A percentile compares a stretch with the other conserved stretches of the same genome.
Evolutionary conservation across 1,284 basidiomycete genomes (phyloP).

Genomic region (Laetiporus sulphureus): DNA sequence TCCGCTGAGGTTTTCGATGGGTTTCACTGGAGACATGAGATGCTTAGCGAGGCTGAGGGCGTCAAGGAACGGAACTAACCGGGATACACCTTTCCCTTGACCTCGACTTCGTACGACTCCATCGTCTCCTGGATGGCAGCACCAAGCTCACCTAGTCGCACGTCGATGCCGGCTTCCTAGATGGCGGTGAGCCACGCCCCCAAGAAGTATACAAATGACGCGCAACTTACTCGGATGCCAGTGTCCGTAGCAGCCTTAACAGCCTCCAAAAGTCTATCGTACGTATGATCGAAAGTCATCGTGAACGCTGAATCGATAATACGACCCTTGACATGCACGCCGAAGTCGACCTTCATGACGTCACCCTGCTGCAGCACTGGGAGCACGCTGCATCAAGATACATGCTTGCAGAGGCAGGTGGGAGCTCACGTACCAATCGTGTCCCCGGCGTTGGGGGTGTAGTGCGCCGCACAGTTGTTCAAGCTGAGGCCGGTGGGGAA

Average conservation of each 20-base stretch:
- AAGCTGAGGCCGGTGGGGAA: conserved; percentile 96
- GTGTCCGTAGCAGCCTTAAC: conserved; percentile 93
- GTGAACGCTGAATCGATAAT: conserved; percentile 98
- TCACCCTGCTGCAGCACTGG: conserved; percentile 79
- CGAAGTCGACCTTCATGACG: conserved; percentile 96
- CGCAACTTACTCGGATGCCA: conserved; percentile 62
- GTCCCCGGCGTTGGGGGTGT: conserved; percentile 94
- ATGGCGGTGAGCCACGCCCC: background rate
- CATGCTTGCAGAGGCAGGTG: background rate
- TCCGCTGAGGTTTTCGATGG: conserved; percentile 87
- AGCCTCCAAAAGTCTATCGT: conserved; percentile 85
- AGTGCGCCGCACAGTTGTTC: conserved; percentile 96
- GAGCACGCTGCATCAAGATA: conserved; percentile 1
- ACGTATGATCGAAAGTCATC: conserved; percentile 83
- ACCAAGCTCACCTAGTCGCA: conserved; percentile 88
- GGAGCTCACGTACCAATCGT: conserved; percentile 50
- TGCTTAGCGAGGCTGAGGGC: conserved; percentile 4
- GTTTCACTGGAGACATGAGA: conserved; percentile 60
- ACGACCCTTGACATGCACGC: conserved; percentile 92
- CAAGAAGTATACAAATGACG: background rate
- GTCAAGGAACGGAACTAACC: conserved; percentile 44
- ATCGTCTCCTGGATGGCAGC: conserved; percentile 96
- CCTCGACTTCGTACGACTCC: conserved; percentile 97
- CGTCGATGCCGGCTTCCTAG: conserved; percentile 96
- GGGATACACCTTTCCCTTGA: conserved; percentile 78